phyloP scores from a whole-genome alignment of 768 basidiomycete genomes.

The Suillus cothurnatus region DNA sequence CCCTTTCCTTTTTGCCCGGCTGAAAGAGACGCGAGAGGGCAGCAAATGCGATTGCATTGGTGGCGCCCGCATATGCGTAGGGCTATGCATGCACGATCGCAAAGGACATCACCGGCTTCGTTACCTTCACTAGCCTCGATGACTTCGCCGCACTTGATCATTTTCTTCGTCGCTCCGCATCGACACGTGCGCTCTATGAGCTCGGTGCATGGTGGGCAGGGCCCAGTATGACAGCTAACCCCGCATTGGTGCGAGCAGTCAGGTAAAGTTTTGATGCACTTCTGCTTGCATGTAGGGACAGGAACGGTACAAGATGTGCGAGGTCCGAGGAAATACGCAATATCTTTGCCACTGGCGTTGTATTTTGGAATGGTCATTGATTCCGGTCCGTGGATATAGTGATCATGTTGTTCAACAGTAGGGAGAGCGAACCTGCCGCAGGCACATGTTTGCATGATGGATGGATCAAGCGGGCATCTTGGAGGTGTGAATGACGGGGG shows the following conservation, averaged over 20 bases:
- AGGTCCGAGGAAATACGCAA: constrained; percentile 35
- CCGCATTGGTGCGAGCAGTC: constrained; percentile 78
- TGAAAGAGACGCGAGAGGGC: constrained; percentile 77
- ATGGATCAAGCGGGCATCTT: constrained; percentile 75
- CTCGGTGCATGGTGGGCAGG: constrained; percentile 80
- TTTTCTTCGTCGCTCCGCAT: constrained; percentile 70
- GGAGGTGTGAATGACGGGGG: constrained; percentile 60
- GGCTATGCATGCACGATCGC: constrained; percentile 78
- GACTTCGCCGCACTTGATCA: constrained; percentile 47
- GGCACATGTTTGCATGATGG: constrained; percentile 70
- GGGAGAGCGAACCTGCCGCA: constrained; percentile 69
- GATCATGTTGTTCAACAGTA: constrained; percentile 25
- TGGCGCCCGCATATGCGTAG: constrained; percentile 86
- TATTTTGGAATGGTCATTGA: constrained; percentile 11
- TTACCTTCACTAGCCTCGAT: constrained; percentile 37
- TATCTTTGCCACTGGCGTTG: neutral
- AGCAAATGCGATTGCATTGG: constrained; percentile 83
- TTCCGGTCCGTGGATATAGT: neutral
- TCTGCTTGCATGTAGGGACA: constrained; percentile 76
- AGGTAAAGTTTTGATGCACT: constrained; percentile 64
- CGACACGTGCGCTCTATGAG: constrained; percentile 78
- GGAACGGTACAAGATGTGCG: constrained; percentile 67
- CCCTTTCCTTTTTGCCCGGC: constrained; percentile 56
- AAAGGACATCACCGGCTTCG: constrained; percentile 69
- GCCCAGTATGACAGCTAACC: constrained; percentile 69